Evolutionary conservation across 331 rosid species (phyloP), one percentile per base, ranked within the genome.

Genomic region (Pyrus hybrid): DNA sequence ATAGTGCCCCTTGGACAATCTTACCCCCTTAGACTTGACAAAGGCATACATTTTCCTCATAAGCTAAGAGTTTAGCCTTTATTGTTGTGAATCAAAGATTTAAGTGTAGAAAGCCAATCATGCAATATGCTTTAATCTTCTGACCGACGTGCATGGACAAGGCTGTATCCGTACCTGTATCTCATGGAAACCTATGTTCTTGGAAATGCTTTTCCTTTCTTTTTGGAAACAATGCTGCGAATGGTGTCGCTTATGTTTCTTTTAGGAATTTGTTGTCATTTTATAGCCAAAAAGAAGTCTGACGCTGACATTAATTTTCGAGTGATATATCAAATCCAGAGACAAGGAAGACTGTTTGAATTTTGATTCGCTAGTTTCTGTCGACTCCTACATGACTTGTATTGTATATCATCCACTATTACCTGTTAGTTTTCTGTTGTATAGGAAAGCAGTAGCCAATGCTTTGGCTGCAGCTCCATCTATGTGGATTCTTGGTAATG

Each of bases 401-500:
- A 37, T 37, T 37, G 45, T 35, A 30, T 10, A 25, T 35, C 71
- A 58, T 30, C 30, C 16, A 70, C 32, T 23, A 5, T 58, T 26
- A 41, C 26, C 18, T 26, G 54, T 71, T 61, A 20, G 18, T 25
- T 62, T 63, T 60, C 35, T 54, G 70, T 74, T 67, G 41, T 77
- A 26, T 65, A 94, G 97, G 77, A 84, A 81, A 85, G 99, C 99
- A 41, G 75, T 94, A 57, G 93, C 99, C 61, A 95, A 92, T 79
- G 99, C 99, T 53, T 85, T 95, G 63, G 97, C 92, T 22, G 81
- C 93, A 66, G 99, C 97, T 57, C 99, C 99, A 63, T 90, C 99
- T 65, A 94, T 87, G 92, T 94, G 99, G 99, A 89, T 90, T 68
- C 92, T 92, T 63, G 97, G 97, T 79, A 94, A 94, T 83, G 95